Evolutionary conservation across 192 early-diverging fungal genomes (phyloP), one percentile per base, ranked within the genome.

Genomic region (Phlyctochytrium arcticum): DNA sequence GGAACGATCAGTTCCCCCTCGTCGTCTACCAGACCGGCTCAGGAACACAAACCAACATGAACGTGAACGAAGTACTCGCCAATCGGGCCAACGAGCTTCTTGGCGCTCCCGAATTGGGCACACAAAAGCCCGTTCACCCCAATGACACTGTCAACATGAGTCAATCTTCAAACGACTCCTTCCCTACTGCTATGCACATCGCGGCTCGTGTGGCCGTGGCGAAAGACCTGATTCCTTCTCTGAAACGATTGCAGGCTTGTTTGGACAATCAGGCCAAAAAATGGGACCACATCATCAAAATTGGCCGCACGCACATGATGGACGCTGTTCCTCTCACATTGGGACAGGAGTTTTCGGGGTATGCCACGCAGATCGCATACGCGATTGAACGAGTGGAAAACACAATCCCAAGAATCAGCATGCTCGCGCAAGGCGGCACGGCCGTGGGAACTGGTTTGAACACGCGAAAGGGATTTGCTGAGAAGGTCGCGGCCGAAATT

Each of bases 111-210:
- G 87, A 93, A 72, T 82, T 94, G 42, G 96, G 96, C 54, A 84
- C 79, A 75, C 94, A 98, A 87, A 87, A 83, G 60, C 93, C 93
- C 17, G 93, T 99, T 35, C 97, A 99, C 73, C 97, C 97, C 36
- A 99, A 99, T 77, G 97, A 99, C 79, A 94, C 97, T 58, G 95
- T 98, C 70, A 99, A 99, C 86, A 96, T 93, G 85, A 89, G 90
- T 58, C 95, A 98, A 78, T 94, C 92, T 39, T 95, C 93, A 48
- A 99, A 99, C 72, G 96, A 99, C 71, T 95, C 95, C 15, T 99
- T 99, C 86, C 97, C 97, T 26, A 98, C 95, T 29, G 94, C 95
- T 63, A 99, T 99, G 97, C 95, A 98, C 78, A 88, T 99, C 66
- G 88, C 95, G n/a, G 93, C 95, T 39, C 91, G 90, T 57, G 51